Conservation (phyloP, 345 rosid species). For the Schrenkiella parvula region DNA sequence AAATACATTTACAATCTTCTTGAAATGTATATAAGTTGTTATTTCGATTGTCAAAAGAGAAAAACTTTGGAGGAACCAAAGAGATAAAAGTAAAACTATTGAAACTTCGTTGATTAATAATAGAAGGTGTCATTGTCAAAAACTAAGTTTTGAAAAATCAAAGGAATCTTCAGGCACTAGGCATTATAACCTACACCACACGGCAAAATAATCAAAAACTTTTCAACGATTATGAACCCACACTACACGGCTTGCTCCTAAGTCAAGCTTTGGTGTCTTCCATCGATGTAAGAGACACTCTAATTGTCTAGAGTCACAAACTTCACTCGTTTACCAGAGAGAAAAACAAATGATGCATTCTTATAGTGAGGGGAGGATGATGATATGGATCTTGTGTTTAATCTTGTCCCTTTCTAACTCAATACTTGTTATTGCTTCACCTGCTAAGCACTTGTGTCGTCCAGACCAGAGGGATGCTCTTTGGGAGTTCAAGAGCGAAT, state of each 20-base stretch:
- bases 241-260: background rate
- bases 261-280: background rate
- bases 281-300: too few species aligned
- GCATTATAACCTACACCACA: too few species aligned
- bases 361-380: background rate
- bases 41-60: too few species aligned
- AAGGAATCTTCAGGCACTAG: background rate
- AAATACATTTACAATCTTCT: background rate
- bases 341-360: background rate
- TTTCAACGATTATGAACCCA: background rate
- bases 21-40: too few species aligned
- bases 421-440: background rate
- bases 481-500: background rate
- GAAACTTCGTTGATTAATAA: too few species aligned
- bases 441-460: background rate
- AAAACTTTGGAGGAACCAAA: too few species aligned
- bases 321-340: background rate
- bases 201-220: background rate
- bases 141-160: background rate
- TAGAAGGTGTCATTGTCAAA: too few species aligned
- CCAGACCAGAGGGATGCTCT: constrained; percentile 9
- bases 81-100: too few species aligned
- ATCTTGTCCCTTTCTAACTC: background rate
- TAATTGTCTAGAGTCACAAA: background rate
- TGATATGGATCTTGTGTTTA: background rate